phyloP scores from a whole-genome alignment of 192 early-diverging fungal genomes.

The Podila epigama region DNA sequence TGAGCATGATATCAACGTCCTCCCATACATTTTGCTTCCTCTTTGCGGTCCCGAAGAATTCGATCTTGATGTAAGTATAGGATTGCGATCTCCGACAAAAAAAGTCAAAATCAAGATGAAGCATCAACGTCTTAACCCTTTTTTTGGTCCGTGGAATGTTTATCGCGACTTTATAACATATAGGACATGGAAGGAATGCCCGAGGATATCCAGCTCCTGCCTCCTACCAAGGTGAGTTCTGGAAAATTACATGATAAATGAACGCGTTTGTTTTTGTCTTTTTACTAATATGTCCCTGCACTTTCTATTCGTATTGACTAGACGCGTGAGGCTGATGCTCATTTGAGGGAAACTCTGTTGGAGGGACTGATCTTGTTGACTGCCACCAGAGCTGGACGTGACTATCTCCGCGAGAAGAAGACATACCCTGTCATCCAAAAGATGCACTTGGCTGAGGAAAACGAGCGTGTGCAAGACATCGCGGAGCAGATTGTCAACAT shows the following conservation, averaged over 20 bases:
- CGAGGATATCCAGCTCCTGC: slow-evolving; percentile 89
- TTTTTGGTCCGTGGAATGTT: too few species aligned
- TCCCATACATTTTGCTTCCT: slow-evolving; percentile 90
- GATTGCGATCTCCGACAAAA: too few species aligned
- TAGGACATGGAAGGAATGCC: slow-evolving; percentile 93
- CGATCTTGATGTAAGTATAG: slow-evolving; percentile 73
- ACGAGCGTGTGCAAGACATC: slow-evolving; percentile 73
- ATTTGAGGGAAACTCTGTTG: slow-evolving; percentile 74
- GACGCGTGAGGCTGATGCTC: slow-evolving; percentile 81
- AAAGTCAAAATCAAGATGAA: too few species aligned
- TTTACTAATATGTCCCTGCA: not conserved
- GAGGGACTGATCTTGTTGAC: slow-evolving; percentile 86
- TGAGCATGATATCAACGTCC: slow-evolving; percentile 75
- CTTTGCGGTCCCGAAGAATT: slow-evolving; percentile 93
- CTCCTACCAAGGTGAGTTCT: slow-evolving; percentile 75
- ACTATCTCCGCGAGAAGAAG: slow-evolving; percentile 79
- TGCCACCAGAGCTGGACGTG: slow-evolving; percentile 75
- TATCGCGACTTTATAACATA: not conserved
- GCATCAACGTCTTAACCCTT: slow-evolving; percentile 1
- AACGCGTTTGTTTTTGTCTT: not conserved
- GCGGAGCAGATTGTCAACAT: slow-evolving; percentile 85
- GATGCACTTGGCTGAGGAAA: slow-evolving; percentile 77
- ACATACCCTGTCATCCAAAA: slow-evolving; percentile 89
- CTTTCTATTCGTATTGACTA: slow-evolving; percentile 13
- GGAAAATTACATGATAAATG: not conserved